Base-by-base conservation (phyloP, 352 stramenopile species). In the Aphanomyces astaci region DNA sequence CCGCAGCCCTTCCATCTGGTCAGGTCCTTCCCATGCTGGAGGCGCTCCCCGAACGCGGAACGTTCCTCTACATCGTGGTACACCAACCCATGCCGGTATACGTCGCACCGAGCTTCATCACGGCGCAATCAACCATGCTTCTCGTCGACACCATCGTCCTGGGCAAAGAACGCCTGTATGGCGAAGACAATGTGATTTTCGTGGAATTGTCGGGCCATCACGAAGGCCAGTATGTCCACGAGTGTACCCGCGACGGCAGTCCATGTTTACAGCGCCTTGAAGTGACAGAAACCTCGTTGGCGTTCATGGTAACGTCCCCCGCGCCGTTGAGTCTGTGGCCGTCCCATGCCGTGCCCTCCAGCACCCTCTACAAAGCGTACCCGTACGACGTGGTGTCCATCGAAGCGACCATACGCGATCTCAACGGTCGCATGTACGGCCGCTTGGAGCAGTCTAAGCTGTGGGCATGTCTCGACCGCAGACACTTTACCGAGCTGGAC, bases 131-230 rank as follows among this genome's bases (percentile, higher is more conserved):
- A 10, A 43, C 51, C n/a, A 28, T 31, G 11, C 27, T 66, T 15
- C n/a, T 17, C 7, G 15, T 49, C 28, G 31, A 53, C 27, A 39
- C 33, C 28, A 45, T 66, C 19, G 40, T 66, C 7, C 15, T 66
- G 19, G 60, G 17, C 7, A 59, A 55, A 11, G 27, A 49, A 32
- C 43, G 60, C 13, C 31, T 53, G 2, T 66, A 66, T 27, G 60
- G 60, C 31, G 54, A 48, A 48, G 54, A 63, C 54, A 63, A 63
- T 19, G 31, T 63, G 3, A 22, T 63, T 32, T 63, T 63, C 40
- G 30, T 63, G 7, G 30, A 48, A 27, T 24, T 63, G 9, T 63
- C 33, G 22, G 54, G 54, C 54, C 30, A 48, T 22, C 30, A 48
- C 32, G 54, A 63, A 25, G 30, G 30, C 17, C 25, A 48, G n/a